These are phyloP conservation scores for Chalciporus sphaerocephalus DNA, from an alignment of 768 basidiomycete species.

Conservation along the genomic window DNA sequence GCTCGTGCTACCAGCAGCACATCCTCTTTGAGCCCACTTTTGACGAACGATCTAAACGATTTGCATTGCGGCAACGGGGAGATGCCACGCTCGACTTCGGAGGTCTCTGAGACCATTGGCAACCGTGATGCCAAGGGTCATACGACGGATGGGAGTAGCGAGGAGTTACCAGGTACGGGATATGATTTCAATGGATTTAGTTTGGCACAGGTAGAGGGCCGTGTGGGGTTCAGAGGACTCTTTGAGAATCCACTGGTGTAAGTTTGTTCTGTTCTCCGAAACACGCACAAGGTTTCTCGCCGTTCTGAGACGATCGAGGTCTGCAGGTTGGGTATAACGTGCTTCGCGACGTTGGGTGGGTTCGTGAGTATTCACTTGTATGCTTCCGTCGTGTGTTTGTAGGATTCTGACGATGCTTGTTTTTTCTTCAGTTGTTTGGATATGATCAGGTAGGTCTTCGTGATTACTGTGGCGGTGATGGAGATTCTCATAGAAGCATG, in stretches of 20 bases:
- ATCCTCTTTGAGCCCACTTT: conserved; percentile 13
- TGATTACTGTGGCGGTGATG: no score
- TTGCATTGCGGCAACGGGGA: conserved; percentile 1
- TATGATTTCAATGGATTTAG: conserved; percentile 7
- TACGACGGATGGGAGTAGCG: not conserved
- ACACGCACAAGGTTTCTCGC: not conserved
- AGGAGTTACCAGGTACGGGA: not conserved
- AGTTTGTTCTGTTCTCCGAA: not conserved
- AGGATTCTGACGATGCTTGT: not conserved
- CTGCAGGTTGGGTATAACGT: conserved; percentile 28
- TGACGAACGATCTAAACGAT: conserved; percentile 4
- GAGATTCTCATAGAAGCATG: conserved; percentile 2
- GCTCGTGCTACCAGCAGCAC: conserved; percentile 10
- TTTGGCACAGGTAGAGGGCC: conserved; percentile 18
- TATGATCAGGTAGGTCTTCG: conserved; percentile 30
- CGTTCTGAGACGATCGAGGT: conserved; percentile 1
- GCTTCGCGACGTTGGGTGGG: conserved; percentile 31
- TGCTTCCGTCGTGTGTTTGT: not conserved
- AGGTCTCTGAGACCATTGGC: no score
- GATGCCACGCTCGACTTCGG: not conserved
- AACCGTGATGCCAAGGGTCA: not conserved
- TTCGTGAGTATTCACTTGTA: conserved; percentile 21
- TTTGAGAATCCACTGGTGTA: conserved; percentile 29
- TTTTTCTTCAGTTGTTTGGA: conserved; percentile 25
- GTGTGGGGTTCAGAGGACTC: conserved; percentile 23